Evolutionary conservation across 345 rosid species (phyloP).

Genomic region (Jatropha curcas): DNA sequence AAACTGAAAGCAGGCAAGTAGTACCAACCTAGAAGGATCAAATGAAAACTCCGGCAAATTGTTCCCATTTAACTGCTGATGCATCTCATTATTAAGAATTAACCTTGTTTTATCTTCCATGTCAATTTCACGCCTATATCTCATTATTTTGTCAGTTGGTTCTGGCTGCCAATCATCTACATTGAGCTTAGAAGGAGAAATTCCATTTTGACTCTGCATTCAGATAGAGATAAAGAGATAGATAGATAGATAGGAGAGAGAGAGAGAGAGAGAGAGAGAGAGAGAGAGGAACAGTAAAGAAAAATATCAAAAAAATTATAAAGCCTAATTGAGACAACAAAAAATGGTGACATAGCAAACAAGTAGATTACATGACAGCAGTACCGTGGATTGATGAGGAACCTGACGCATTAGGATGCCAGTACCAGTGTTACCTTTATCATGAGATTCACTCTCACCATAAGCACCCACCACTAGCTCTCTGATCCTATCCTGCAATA

Average conservation of each 20-base stretch:
- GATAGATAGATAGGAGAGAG: no score
- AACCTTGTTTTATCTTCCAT: constrained; percentile 18
- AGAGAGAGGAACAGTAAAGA: neutral
- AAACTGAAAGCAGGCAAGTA: neutral
- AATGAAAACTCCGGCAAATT: constrained; percentile 32
- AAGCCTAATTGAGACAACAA: constrained; percentile 4
- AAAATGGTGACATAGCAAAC: constrained; percentile 20
- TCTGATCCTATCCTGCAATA: constrained; percentile 68
- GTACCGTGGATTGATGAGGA: constrained; percentile 50
- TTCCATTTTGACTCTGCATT: constrained; percentile 38
- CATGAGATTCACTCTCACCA: constrained; percentile 39
- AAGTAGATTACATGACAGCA: constrained; percentile 37
- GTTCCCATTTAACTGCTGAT: constrained; percentile 25
- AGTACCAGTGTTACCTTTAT: constrained; percentile 26
- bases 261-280: neutral
- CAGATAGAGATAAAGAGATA: no score
- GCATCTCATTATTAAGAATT: constrained; percentile 24
- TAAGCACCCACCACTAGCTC: constrained; percentile 45
- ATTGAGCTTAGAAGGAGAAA: constrained; percentile 31
- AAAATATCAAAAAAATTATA: neutral
- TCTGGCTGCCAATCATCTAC: constrained; percentile 28
- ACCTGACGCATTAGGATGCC: constrained; percentile 34
- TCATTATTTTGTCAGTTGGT: constrained; percentile 28
- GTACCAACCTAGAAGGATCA: constrained; percentile 37
- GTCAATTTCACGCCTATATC: constrained; percentile 26